Evolutionary conservation across 495 filamentous ascomycete species (phyloP).

Genomic region (Clohesyomyces aquaticus): DNA sequence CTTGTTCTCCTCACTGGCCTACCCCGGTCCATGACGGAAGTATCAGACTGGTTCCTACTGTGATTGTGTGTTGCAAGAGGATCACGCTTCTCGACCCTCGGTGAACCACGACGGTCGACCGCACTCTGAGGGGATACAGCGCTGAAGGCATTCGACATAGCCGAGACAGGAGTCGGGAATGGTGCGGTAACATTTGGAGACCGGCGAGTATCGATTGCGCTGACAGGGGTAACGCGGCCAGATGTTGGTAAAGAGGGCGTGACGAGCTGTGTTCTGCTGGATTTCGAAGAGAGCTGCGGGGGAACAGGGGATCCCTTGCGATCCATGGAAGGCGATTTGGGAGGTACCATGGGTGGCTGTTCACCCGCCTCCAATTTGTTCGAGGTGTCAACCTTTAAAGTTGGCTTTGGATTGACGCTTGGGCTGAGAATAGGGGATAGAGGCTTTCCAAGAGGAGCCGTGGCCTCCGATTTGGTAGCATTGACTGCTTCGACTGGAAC

Average conservation of each 20-base stretch:
- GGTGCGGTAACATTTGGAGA: constrained; percentile 28
- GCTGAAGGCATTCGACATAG: constrained; percentile 35
- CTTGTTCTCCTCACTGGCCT: constrained; percentile 56
- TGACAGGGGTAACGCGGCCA: constrained; percentile 32
- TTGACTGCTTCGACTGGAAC: neutral
- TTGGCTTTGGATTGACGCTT: constrained; percentile 28
- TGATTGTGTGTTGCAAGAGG: constrained; percentile 39
- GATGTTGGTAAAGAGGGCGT: constrained; percentile 27
- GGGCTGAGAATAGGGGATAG: constrained; percentile 42
- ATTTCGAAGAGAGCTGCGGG: constrained; percentile 38
- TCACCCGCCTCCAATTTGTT: constrained; percentile 48
- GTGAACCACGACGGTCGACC: constrained; percentile 34
- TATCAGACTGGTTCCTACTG: constrained; percentile 59
- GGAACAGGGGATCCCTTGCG: constrained; percentile 36
- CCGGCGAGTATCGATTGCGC: constrained; percentile 31
- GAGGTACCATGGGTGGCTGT: constrained; percentile 54
- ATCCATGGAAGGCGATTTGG: constrained; percentile 47
- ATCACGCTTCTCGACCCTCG: constrained; percentile 35
- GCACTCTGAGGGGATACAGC: constrained; percentile 28
- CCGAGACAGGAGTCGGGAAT: constrained; percentile 27
- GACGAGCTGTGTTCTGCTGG: constrained; percentile 32
- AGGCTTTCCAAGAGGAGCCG: constrained; percentile 26
- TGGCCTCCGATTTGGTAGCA: constrained; percentile 13
- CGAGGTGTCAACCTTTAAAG: constrained; percentile 44
- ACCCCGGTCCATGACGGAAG: constrained; percentile 64